Evolutionary conservation across 768 basidiomycete species (phyloP), one percentile per base, ranked within the genome.

Genomic region (Xerocomellus amylosporus): DNA sequence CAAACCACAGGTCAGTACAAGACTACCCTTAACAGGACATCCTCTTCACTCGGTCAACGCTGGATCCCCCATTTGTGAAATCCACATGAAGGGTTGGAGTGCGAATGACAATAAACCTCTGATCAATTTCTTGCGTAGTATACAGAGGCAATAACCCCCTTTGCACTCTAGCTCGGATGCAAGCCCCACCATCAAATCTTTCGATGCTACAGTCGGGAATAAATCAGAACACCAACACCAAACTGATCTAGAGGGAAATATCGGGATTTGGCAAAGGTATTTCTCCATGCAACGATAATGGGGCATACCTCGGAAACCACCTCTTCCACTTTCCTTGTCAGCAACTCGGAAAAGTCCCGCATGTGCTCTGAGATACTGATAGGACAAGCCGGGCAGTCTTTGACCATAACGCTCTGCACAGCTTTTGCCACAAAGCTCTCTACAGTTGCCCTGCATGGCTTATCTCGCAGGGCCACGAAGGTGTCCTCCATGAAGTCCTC

Each of bases 401-500:
- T 4, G 2, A 1, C n/a, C 45, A 26, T 55, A 5, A 61, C 46
- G 3, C 0, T 37, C 14, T 58, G 46, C 2, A 42, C 41, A 0
- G 59, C 51, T 14, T 46, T 46, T 2, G 47, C 43, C 24, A 31
- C 46, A 6, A 34, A 17, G 20, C 20, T 2, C 34, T 44, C 36
- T 20, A 64, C 54, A 4, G 51, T 58, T 14, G 44, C 52, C 5
- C 14, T 38, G 12, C 64, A 66, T n/a, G 64, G 60, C 19, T 39
- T 62, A 12, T 71, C 67, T 24, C 41, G 48, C 31, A 71, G 33
- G 0, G 14, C 53, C 17, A 13, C 2, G 14, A 59, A 59, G 0
- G 17, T 41, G 13, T 49, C 53, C 1, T 51, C 38, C 63, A 69
- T 62, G 37, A 38, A 68, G 15, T 51, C 17, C 2, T 43, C 45